Conservation (phyloP, 768 basidiomycete genomes). For the Rhodocollybia butyracea region DNA sequence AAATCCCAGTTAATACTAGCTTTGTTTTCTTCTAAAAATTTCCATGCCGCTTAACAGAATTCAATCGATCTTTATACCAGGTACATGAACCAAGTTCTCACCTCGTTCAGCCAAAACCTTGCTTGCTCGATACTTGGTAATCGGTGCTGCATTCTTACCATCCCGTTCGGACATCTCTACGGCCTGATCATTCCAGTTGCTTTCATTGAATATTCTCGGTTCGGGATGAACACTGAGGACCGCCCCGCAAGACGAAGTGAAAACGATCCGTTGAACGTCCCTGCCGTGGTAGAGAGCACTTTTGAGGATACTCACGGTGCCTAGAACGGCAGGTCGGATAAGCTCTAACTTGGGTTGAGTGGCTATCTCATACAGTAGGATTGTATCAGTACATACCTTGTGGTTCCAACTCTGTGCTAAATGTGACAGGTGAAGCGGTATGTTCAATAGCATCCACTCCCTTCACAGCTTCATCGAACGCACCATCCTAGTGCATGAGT, state of each 20-base stretch:
- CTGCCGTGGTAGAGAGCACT: slow-evolving; percentile 34
- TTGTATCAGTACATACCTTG: slow-evolving; percentile 19
- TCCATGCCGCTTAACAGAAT: slow-evolving; percentile 33
- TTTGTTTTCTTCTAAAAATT: slow-evolving; percentile 41
- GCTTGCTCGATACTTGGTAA: slow-evolving; percentile 54
- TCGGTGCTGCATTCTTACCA: slow-evolving; percentile 37
- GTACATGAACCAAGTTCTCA: slow-evolving; percentile 14
- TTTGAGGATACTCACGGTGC: slow-evolving; percentile 32
- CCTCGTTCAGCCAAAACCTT: slow-evolving; percentile 67
- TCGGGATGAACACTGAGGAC: slow-evolving; percentile 28
- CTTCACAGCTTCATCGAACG: slow-evolving; percentile 62
- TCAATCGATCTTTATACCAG: neutral
- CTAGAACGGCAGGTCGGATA: slow-evolving; percentile 31
- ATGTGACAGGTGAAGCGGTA: slow-evolving; percentile 48
- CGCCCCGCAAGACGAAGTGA: slow-evolving; percentile 62
- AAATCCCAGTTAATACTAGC: slow-evolving; percentile 46
- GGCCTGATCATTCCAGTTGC: slow-evolving; percentile 59
- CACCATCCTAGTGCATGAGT: slow-evolving; percentile 31
- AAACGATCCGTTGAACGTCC: slow-evolving; percentile 51
- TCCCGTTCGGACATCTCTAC: slow-evolving; percentile 42
- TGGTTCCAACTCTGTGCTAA: slow-evolving; percentile 28
- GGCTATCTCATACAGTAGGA: neutral
- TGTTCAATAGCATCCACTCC: slow-evolving; percentile 57
- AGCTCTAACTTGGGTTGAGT: slow-evolving; percentile 27
- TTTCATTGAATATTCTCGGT: slow-evolving; percentile 38